phyloP scores from a whole-genome alignment of 2,329 filamentous ascomycete genomes.

The Sphaerulina vaccinii region DNA sequence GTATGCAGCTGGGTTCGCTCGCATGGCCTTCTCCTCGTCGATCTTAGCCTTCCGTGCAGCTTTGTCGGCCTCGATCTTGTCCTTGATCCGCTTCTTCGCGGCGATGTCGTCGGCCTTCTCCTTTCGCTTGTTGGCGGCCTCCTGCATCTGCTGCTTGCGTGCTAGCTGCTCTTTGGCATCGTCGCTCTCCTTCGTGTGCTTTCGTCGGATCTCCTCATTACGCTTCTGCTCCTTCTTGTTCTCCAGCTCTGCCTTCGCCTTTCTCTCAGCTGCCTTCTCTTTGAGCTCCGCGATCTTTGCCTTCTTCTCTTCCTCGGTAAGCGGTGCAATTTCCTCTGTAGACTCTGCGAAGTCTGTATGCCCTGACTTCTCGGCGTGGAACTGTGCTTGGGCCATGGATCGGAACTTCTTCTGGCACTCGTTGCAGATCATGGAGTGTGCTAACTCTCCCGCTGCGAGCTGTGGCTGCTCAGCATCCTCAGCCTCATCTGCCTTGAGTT shows the following conservation, averaged over 20 bases:
- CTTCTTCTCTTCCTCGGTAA: slow-evolving; percentile 90
- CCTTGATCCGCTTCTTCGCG: slow-evolving; percentile 84
- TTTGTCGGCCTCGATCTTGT: slow-evolving; percentile 93
- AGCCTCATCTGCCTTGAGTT: slow-evolving; percentile 60
- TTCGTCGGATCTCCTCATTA: slow-evolving; percentile 82
- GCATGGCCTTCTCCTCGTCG: slow-evolving; percentile 78
- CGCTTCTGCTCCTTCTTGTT: slow-evolving; percentile 80
- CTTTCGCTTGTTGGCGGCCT: slow-evolving; percentile 78
- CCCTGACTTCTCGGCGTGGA: slow-evolving; percentile 85
- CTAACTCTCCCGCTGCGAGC: slow-evolving; percentile 68
- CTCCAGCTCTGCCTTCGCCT: slow-evolving; percentile 62
- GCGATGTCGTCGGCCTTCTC: slow-evolving; percentile 85
- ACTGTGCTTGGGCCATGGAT: slow-evolving; percentile 76
- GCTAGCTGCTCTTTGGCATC: slow-evolving; percentile 86
- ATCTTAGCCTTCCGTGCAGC: slow-evolving; percentile 81
- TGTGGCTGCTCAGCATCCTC: slow-evolving; percentile 50
- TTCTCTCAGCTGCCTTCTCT: slow-evolving; percentile 70
- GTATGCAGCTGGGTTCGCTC: slow-evolving; percentile 68
- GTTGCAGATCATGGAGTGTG: slow-evolving; percentile 85
- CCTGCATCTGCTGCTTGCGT: slow-evolving; percentile 88
- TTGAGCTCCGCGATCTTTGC: slow-evolving; percentile 73
- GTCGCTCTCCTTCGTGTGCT: slow-evolving; percentile 84
- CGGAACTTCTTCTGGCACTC: slow-evolving; percentile 92
- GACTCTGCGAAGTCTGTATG: slow-evolving; percentile 92
- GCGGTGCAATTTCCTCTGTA: slow-evolving; percentile 82